These are phyloP conservation scores for Zymoseptoria tritici DNA, from an alignment of 2,329 filamentous ascomycete genomes.

Conservation along the genomic window DNA sequence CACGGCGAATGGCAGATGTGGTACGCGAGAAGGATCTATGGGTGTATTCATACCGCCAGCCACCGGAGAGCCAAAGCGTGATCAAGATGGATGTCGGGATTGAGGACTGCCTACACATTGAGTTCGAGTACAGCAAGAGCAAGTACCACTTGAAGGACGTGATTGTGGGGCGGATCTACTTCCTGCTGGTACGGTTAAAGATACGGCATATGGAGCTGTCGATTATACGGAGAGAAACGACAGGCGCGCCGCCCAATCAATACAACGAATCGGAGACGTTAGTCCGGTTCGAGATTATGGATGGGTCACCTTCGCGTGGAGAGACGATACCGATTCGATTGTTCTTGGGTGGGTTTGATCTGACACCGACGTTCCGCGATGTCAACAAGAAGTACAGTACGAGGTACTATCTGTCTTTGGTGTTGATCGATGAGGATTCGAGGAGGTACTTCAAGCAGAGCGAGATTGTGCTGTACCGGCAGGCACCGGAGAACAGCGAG, in stretches of 20 bases:
- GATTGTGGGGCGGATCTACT: conserved; percentile 97
- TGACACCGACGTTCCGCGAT: conserved; percentile 96
- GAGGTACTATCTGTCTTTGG: conserved; percentile 91
- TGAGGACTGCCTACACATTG: conserved; percentile 97
- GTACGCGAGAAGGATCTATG: conserved; percentile 98
- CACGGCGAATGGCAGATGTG: conserved; percentile 92
- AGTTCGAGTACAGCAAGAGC: conserved; percentile 98
- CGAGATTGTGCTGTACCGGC: conserved; percentile 92
- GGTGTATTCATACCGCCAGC: conserved; percentile 98
- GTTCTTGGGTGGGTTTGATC: conserved; percentile 93
- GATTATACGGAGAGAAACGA: conserved; percentile 94
- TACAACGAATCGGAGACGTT: conserved; percentile 99
- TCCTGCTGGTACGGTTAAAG: conserved; percentile 91
- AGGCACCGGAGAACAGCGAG: conserved; percentile 49
- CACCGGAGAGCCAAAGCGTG: conserved; percentile 92
- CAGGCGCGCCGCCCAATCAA: conserved; percentile 91
- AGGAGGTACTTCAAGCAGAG: conserved; percentile 98
- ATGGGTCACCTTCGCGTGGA: conserved; percentile 91
- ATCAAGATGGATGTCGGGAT: conserved; percentile 99
- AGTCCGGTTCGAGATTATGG: conserved; percentile 99
- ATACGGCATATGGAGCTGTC: conserved; percentile 99
- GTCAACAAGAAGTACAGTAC: conserved; percentile 99
- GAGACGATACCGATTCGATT: conserved; percentile 93
- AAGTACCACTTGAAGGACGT: conserved; percentile 99
- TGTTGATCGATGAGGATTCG: conserved; percentile 62